Conservation (phyloP, 139 green algal species). For the Micromonas commoda region DNA sequence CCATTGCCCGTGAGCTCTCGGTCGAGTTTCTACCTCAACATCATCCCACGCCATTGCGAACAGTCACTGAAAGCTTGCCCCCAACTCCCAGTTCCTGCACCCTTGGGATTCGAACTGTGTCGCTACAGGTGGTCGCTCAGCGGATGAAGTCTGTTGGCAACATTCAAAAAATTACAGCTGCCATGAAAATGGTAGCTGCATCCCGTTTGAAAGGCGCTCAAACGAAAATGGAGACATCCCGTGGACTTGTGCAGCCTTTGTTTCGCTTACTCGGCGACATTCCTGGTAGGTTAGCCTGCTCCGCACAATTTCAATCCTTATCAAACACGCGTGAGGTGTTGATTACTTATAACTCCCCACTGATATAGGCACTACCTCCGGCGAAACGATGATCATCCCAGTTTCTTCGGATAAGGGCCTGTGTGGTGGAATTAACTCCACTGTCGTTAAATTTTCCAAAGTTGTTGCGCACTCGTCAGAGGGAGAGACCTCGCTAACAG, state of each 20-base stretch:
- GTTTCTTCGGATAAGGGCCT: constrained; percentile 90
- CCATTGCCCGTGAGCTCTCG: too few relatives aligned
- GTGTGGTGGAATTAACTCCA: constrained; percentile 97
- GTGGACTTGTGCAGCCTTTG: constrained; percentile 77
- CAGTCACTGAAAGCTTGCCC: too few relatives aligned
- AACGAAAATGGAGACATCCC: constrained; percentile 52
- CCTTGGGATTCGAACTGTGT: neutral
- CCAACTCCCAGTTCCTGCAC: too few relatives aligned
- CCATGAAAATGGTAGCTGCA: constrained; percentile 99
- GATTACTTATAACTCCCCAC: too few relatives aligned
- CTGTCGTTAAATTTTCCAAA: constrained; percentile 77
- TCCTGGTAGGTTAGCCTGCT: too few relatives aligned
- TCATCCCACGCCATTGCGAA: too few relatives aligned
- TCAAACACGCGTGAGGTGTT: too few relatives aligned
- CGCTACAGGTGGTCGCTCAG: constrained; percentile 67
- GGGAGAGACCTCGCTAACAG: neutral
- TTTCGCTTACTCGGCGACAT: constrained; percentile 82
- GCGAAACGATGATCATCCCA: constrained; percentile 71
- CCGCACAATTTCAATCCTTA: too few relatives aligned
- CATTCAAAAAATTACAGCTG: constrained; percentile 98
- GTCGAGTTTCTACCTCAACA: too few relatives aligned
- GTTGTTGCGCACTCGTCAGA: constrained; percentile 21
- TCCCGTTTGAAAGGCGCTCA: constrained; percentile 92
- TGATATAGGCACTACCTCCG: too few relatives aligned
- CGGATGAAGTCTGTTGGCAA: constrained; percentile 95